phyloP scores from a whole-genome alignment of 768 basidiomycete species.

The Podaxis mareebaensis region DNA sequence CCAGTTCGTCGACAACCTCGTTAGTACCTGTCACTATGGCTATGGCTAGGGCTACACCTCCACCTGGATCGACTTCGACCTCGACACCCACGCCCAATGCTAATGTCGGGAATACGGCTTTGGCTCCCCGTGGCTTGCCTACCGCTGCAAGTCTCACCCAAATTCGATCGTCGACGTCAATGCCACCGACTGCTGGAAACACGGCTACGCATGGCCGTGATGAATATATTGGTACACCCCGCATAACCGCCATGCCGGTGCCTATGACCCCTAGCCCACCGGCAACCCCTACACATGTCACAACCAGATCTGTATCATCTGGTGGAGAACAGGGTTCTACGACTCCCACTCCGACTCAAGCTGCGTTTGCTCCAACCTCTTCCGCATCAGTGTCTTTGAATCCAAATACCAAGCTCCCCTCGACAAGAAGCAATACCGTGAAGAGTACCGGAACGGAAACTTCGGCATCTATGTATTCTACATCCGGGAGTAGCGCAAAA shows the following conservation, averaged over 20 bases:
- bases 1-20: not conserved
- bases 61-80: not conserved
- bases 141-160: not conserved
- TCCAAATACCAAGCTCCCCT: not conserved
- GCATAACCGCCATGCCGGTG: too few species aligned
- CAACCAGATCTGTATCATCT: not conserved
- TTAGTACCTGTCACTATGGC: not conserved
- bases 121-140: not conserved
- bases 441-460: not conserved
- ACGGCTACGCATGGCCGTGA: not conserved
- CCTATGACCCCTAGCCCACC: not conserved
- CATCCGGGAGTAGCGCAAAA: constrained; percentile 17
- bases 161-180: not conserved
- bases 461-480: constrained; percentile 15
- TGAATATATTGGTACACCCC: not conserved
- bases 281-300: not conserved
- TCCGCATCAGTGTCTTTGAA: not conserved
- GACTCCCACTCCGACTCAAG: not conserved
- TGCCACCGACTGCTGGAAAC: not conserved
- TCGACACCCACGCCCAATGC: not conserved
- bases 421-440: not conserved
- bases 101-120: not conserved
- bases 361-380: not conserved
- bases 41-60: not conserved
- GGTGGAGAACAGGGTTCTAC: not conserved